Percentiles rank a stretch among this genome's conserved stretches.
phyloP scores from a whole-genome alignment of 2,329 filamentous ascomycete genomes.

The Xylariaceae sp. region DNA sequence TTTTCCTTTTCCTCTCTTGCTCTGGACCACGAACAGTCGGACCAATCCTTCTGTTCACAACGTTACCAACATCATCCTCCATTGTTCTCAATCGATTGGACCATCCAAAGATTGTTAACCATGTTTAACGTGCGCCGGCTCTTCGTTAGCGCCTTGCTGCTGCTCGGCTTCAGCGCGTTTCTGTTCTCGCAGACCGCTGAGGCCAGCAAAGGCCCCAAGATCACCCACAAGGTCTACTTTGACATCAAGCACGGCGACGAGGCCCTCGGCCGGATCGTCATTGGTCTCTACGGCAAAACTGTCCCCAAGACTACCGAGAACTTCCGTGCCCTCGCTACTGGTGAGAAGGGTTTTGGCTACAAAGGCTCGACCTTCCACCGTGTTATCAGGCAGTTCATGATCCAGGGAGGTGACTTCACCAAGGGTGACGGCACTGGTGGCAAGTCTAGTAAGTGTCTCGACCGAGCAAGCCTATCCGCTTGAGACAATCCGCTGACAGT shows the following conservation, averaged over 20 bases:
- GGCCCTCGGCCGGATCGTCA: slow-evolving; percentile 74
- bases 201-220: slow-evolving; percentile 86
- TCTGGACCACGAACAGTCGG: slow-evolving; percentile 17
- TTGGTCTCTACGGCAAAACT: slow-evolving; percentile 87
- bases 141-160: slow-evolving; percentile 68
- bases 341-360: slow-evolving; percentile 86
- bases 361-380: slow-evolving; percentile 85
- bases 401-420: slow-evolving; percentile 89
- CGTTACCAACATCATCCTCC: background rate
- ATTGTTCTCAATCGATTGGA: slow-evolving; percentile 4
- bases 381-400: slow-evolving; percentile 91
- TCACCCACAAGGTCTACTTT: slow-evolving; percentile 94
- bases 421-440: slow-evolving; percentile 81
- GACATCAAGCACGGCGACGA: slow-evolving; percentile 80
- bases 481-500: slow-evolving; percentile 22
- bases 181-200: slow-evolving; percentile 71
- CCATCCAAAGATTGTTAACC: slow-evolving; percentile 37
- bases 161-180: slow-evolving; percentile 28
- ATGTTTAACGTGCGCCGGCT: slow-evolving; percentile 80
- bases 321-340: slow-evolving; percentile 81
- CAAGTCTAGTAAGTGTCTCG: slow-evolving; percentile 73
- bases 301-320: slow-evolving; percentile 77
- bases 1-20: slow-evolving; percentile 12
- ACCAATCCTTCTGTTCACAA: slow-evolving; percentile 17
- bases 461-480: background rate